These are phyloP conservation scores for Thelephora aurantiotincta DNA, from an alignment of 768 basidiomycete species.

Conservation along the genomic window DNA sequence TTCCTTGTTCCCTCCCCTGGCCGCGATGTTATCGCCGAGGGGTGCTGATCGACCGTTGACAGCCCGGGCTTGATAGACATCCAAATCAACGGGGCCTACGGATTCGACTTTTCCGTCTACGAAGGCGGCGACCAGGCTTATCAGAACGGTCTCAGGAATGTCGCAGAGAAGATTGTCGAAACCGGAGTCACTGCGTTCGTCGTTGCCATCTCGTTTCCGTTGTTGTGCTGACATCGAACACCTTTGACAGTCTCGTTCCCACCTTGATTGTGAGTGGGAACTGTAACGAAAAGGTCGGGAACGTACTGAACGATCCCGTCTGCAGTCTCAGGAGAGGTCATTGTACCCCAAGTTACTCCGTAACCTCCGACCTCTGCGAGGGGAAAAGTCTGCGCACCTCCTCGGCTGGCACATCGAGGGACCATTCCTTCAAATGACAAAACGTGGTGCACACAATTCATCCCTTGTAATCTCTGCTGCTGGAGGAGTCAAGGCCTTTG, in stretches of 20 bases:
- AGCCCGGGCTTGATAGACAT: conserved; percentile 82
- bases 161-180: conserved; percentile 68
- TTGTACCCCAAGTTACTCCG: conserved; percentile 58
- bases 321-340: conserved; percentile 67
- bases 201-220: conserved; percentile 7
- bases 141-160: conserved; percentile 45
- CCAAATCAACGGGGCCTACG: conserved; percentile 84
- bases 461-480: conserved; percentile 48
- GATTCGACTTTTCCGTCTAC: conserved; percentile 78
- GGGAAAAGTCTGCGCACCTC: conserved; percentile 49
- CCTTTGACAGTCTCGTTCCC: conserved; percentile 8
- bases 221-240: neutral
- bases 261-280: conserved; percentile 8
- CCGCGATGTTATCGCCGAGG: neutral
- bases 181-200: conserved; percentile 82
- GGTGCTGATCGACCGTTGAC: conserved; percentile 3
- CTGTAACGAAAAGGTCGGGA: neutral
- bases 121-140: conserved; percentile 59
- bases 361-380: conserved; percentile 54
- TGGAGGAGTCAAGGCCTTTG: conserved; percentile 53
- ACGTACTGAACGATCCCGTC: neutral
- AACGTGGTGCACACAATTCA: conserved; percentile 73
- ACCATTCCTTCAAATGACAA: conserved; percentile 71
- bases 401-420: conserved; percentile 91
- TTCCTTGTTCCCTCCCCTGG: neutral